Evolutionary conservation across 768 basidiomycete species (phyloP).

Genomic region (Russula griseocarnosa): DNA sequence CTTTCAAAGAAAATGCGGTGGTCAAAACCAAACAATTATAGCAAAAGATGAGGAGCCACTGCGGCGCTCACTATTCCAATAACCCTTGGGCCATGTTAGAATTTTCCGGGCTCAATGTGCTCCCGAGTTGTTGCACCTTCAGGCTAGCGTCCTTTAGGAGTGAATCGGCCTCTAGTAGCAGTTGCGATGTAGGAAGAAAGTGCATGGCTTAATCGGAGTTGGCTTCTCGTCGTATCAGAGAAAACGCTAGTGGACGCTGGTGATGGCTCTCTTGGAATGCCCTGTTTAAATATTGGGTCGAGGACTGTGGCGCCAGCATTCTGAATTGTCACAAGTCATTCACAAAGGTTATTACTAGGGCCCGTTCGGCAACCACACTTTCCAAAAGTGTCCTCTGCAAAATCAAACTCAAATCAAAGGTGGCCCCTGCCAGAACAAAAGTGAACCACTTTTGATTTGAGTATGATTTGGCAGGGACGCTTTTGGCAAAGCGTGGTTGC

Average conservation of each 20-base stretch:
- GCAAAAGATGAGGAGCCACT: not conserved
- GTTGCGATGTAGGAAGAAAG: not conserved
- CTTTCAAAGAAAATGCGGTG: not conserved
- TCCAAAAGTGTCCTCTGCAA: too few species aligned
- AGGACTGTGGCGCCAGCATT: not conserved
- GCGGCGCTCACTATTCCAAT: slow-evolving; percentile 3
- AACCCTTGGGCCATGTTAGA: slow-evolving; percentile 4
- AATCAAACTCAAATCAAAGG: too few species aligned
- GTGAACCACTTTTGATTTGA: too few species aligned
- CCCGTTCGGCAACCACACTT: too few species aligned
- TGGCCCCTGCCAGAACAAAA: too few species aligned
- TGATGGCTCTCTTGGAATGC: too few species aligned
- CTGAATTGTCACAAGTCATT: not conserved
- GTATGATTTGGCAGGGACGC: too few species aligned
- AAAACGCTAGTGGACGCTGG: not conserved
- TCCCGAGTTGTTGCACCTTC: not conserved
- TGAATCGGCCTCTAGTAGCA: not conserved
- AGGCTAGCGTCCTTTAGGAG: not conserved
- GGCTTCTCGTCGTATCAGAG: not conserved
- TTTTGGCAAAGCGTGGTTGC: too few species aligned
- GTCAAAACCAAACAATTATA: not conserved
- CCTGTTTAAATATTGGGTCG: not conserved
- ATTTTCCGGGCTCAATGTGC: not conserved
- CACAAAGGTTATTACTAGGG: too few species aligned
- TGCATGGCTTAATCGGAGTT: not conserved